Base-by-base conservation (phyloP, 2,329 filamentous ascomycete genomes). In the Colletotrichum ledebouriae region DNA sequence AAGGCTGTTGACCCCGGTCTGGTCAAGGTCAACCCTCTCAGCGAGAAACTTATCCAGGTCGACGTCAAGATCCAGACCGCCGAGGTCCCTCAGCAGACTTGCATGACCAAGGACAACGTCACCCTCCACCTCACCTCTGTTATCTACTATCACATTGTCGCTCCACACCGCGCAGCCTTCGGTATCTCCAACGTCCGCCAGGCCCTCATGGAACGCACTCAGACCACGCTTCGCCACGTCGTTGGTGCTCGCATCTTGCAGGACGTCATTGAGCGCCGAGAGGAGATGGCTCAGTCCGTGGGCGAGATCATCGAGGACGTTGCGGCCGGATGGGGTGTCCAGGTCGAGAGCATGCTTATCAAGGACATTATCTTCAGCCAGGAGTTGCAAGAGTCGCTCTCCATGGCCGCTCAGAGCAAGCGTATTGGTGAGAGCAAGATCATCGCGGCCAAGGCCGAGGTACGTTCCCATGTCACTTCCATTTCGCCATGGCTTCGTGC, bases 41-140 rank as follows among this genome's bases (percentile, higher is more conserved):
- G 92, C 75, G 96, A 99, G 85, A 89, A 86, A 67, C 87, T 99
- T 47, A 91, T 94, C 73, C 93, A 97, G 75, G 92, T 99, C 77
- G 96, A 99, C 79, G 96, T 99, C 83, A 99, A 98, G 89, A 98
- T 98, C 74, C 96, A 99, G 83, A 98, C 97, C 72, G 94, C 97
- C 79, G 86, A 99, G 85, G 96, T 99, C 25, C 95, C 95, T 17
- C 90, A 94, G 82, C 96, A 99, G 82, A 90, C 95, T 71, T 98
- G 96, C 86, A 99, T 99, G 94, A 99, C 96, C 79, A 98, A 98
- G 84, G 96, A 99, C 86, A 99, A 99, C 76, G 96, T 98, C 71
- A 97, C 93, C 52, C 86, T 99, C 47, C 91, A 94, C 75, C 86
- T 99, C 73, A 98, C 94, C 55, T 97, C 93, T 6, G 96, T 99